A percentile compares a stretch with the other conserved stretches of the same genome.
phyloP scores from a whole-genome alignment of 352 stramenopile genomes.

The Phytophthora niederhauseri region DNA sequence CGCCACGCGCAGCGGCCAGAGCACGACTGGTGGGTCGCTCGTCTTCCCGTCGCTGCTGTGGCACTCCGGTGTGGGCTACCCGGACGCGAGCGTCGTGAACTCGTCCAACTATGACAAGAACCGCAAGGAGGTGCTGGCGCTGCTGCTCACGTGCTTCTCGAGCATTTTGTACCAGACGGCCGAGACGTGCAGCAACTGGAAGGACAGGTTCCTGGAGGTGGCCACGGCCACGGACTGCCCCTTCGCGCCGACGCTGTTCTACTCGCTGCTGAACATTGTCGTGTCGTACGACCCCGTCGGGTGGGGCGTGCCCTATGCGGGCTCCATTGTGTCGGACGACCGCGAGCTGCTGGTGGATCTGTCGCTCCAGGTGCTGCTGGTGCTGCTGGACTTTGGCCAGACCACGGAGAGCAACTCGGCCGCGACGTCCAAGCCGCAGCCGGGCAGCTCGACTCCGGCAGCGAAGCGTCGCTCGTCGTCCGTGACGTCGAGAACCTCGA shows the following conservation, averaged over 20 bases:
- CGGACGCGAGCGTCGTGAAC: conserved; percentile 74
- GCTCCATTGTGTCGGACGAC: conserved; percentile 90
- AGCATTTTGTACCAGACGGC: conserved; percentile 96
- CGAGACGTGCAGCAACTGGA: conserved; percentile 91
- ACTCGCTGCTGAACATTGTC: conserved; percentile 96
- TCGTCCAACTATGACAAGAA: conserved; percentile 92
- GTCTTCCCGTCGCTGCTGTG: conserved; percentile 84
- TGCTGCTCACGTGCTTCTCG: conserved; percentile 95
- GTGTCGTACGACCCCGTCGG: conserved; percentile 94
- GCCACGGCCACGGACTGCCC: conserved; percentile 90
- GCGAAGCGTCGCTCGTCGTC: conserved; percentile 36
- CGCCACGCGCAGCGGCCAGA: conserved; percentile 54
- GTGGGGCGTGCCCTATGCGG: conserved; percentile 89
- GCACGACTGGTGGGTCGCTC: conserved; percentile 39
- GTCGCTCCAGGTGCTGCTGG: conserved; percentile 93
- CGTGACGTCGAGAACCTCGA: conserved; percentile 35
- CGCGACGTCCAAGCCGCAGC: conserved; percentile 59
- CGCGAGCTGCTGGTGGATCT: conserved; percentile 93
- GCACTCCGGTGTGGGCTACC: conserved; percentile 82
- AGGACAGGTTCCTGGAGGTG: conserved; percentile 92
- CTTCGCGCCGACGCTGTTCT: conserved; percentile 96
- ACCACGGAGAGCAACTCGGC: conserved; percentile 55
- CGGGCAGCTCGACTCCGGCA: conserved; percentile 41
- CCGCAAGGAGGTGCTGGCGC: conserved; percentile 95
- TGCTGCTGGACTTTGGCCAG: conserved; percentile 94